Evolutionary conservation across 1,284 basidiomycete species (phyloP).

Genomic region (Fistulinella cinereoalba): DNA sequence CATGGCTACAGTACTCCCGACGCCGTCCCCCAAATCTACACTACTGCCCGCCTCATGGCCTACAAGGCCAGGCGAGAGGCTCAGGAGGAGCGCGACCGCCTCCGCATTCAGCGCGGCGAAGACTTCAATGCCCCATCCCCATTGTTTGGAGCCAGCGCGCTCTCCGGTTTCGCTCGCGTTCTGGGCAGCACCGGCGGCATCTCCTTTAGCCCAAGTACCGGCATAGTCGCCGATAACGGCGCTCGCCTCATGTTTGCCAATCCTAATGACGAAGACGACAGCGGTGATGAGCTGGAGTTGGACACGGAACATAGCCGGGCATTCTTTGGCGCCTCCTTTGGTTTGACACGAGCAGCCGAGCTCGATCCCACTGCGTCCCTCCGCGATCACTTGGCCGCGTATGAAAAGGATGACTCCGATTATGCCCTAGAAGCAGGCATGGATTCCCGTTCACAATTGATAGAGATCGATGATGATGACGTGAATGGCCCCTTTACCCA

Average conservation of each 20-base stretch:
- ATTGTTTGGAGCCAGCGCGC: constrained; percentile 31
- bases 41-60: constrained; percentile 54
- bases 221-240: constrained; percentile 47
- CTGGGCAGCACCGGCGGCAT: constrained; percentile 54
- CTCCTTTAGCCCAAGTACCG: constrained; percentile 51
- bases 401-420: constrained; percentile 44
- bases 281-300: constrained; percentile 44
- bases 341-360: constrained; percentile 39
- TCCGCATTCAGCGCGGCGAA: constrained; percentile 41
- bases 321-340: constrained; percentile 48
- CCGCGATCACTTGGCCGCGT: constrained; percentile 59
- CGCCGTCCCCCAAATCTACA: constrained; percentile 65
- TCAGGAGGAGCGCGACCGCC: constrained; percentile 52
- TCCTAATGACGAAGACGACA: constrained; percentile 56
- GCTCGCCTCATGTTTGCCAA: constrained; percentile 54
- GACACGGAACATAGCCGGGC: constrained; percentile 41
- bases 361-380: constrained; percentile 55
- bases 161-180: constrained; percentile 44
- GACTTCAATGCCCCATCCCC: constrained; percentile 19
- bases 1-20: constrained; percentile 73
- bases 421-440: constrained; percentile 29
- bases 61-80: constrained; percentile 58
- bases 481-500: constrained; percentile 33
- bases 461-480: constrained; percentile 32
- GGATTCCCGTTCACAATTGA: constrained; percentile 20